Percentiles rank a stretch among this genome's conserved stretches.
phyloP scores from a whole-genome alignment of 345 rosid genomes.

The Arabis alpina region DNA sequence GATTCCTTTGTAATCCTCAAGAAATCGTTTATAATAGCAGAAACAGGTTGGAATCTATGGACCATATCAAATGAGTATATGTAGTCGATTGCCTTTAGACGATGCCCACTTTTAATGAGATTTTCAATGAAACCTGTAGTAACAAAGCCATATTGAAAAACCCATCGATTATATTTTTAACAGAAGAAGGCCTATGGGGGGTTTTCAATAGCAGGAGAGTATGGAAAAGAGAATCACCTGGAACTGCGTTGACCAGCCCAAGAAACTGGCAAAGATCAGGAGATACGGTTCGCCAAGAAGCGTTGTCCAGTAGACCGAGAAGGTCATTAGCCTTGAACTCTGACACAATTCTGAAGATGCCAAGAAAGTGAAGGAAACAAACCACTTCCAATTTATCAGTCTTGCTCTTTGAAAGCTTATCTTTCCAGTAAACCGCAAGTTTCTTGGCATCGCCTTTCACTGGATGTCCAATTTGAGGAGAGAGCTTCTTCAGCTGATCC shows the following conservation, averaged over 20 bases:
- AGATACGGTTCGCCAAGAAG: slow-evolving; percentile 39
- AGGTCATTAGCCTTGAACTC: slow-evolving; percentile 50
- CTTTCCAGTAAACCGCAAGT: slow-evolving; percentile 47
- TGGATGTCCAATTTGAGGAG: slow-evolving; percentile 32
- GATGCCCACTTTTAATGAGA: slow-evolving; percentile 41
- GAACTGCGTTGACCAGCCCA: slow-evolving; percentile 40
- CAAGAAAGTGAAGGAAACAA: slow-evolving; percentile 51
- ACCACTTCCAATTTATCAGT: slow-evolving; percentile 44
- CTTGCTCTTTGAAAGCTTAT: slow-evolving; percentile 37
- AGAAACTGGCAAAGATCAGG: slow-evolving; percentile 45
- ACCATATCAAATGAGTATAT: slow-evolving; percentile 44
- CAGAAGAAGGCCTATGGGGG: no score
- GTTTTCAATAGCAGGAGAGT: background rate
- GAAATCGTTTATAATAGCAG: slow-evolving; percentile 42
- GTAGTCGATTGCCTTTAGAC: slow-evolving; percentile 45
- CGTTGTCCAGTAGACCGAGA: slow-evolving; percentile 39
- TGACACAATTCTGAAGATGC: slow-evolving; percentile 47
- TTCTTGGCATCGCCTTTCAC: slow-evolving; percentile 43
- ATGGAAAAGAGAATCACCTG: slow-evolving; percentile 25
- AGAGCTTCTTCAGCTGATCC: slow-evolving; percentile 45
- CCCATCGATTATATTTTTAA: no score
- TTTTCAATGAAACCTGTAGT: slow-evolving; percentile 35
- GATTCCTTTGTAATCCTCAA: slow-evolving; percentile 37
- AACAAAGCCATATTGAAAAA: slow-evolving; percentile 1
- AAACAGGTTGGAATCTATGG: slow-evolving; percentile 42